Base-by-base conservation (phyloP, 129 eudicot species). In the Artemisia argyi region DNA sequence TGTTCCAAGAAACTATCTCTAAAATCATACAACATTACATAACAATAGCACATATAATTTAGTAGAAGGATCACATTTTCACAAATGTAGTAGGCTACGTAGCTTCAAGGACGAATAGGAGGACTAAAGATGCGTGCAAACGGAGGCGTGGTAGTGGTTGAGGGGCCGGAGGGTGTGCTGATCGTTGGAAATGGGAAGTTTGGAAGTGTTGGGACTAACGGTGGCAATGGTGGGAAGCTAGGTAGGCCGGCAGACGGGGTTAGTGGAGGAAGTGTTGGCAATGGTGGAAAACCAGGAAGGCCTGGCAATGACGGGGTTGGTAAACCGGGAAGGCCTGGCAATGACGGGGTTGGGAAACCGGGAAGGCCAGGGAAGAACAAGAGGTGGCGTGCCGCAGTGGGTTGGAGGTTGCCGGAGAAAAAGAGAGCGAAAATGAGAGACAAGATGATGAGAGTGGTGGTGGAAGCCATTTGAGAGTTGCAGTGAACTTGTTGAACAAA, bases 391-490 rank as follows among this genome's bases (percentile, higher is more conserved):
- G 76, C 71, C 1, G 39, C 1, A 56, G 72, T 42, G 76, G 81
- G 17, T 44, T 52, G 76, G 81, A 77, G 71, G 76, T 77, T 61
- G 76, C 51, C 49, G 58, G 76, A 61, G 71, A 52, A 9, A 61
- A 53, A 2, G 15, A 77, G 71, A 8, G 66, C 35, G 3, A 17
- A 19, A 0, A 77, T 1, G 51, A 77, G 47, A n/a, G 76, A 20
- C 17, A 77, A 8, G 72, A 77, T 69, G 58, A 70, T 44, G 75
- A 70, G 7, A 65, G 72, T 77, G 66, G 72, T 77, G 81, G 65
- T 61, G 66, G 81, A 77, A 51, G 76, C 72, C 81, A 77, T 77
- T 69, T 64, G 52, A 56, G 56, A 70, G 66, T 22, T 32, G n/a
- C 46, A 56, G 18, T 13, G 52, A 13, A 75, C 3, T 7, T 60